Percentiles rank a stretch among this genome's conserved stretches.
Evolutionary conservation across 1,139 yeast species (phyloP).

Genomic region (Eremothecium cymbalariae): DNA sequence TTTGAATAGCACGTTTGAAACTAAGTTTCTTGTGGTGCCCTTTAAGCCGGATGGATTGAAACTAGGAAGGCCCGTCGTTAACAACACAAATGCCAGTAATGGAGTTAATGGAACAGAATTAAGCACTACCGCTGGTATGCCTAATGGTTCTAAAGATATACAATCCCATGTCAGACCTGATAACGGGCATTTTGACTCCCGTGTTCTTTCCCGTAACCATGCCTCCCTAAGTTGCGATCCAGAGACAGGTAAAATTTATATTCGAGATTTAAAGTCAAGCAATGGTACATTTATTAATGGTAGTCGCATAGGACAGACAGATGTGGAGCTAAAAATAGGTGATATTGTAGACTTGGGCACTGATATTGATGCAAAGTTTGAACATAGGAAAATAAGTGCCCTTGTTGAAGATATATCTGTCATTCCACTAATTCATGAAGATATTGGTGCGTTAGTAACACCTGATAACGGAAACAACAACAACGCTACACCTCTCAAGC

Average conservation of each 20-base stretch:
- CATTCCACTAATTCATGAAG: constrained; percentile 38
- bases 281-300: constrained; percentile 92
- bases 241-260: constrained; percentile 57
- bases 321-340: constrained; percentile 52
- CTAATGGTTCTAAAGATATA: constrained; percentile 37
- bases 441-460: constrained; percentile 4
- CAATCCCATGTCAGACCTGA: constrained; percentile 40
- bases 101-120: constrained; percentile 9
- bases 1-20: constrained; percentile 72
- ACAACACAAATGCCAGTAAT: constrained; percentile 39
- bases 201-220: constrained; percentile 88
- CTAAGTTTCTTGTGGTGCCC: constrained; percentile 74
- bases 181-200: constrained; percentile 89
- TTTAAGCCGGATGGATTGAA: constrained; percentile 74
- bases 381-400: constrained; percentile 81
- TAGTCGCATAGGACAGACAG: constrained; percentile 52
- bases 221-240: constrained; percentile 80
- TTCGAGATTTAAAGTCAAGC: constrained; percentile 81
- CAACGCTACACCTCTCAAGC: constrained; percentile 5
- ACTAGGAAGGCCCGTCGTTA: constrained; percentile 65
- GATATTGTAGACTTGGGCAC: constrained; percentile 86
- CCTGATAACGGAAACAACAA: constrained; percentile 2
- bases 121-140: constrained; percentile 8
- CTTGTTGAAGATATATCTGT: constrained; percentile 63
- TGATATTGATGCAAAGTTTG: constrained; percentile 72